These are phyloP conservation scores for Penicillium brasilianum DNA, from an alignment of 2,329 filamentous ascomycete genomes.

Conservation along the genomic window DNA sequence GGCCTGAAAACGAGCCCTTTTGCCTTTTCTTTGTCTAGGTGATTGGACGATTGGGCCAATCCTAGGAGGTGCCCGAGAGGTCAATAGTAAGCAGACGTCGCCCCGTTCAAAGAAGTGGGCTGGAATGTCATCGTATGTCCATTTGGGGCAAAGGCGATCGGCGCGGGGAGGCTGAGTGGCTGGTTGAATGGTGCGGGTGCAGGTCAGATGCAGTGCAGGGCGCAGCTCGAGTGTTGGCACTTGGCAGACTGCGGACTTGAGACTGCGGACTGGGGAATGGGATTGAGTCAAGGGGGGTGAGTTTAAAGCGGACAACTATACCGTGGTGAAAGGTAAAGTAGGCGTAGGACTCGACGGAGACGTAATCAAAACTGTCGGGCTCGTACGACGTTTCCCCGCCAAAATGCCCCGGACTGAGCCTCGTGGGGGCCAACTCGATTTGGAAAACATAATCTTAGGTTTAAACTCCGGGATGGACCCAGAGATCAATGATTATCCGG, in stretches of 20 bases:
- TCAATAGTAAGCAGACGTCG: neutral
- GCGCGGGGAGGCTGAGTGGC: constrained; percentile 5
- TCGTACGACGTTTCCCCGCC: neutral
- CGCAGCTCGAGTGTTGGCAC: constrained; percentile 1
- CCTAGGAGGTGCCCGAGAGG: neutral
- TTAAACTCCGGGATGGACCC: neutral
- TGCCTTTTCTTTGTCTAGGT: neutral
- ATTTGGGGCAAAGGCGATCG: neutral
- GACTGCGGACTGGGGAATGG: too few relatives aligned
- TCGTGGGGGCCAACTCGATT: constrained; percentile 2
- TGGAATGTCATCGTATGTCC: neutral
- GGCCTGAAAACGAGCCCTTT: neutral
- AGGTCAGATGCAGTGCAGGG: neutral
- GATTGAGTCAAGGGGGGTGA: too few relatives aligned
- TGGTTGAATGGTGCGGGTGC: neutral
- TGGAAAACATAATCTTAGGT: neutral
- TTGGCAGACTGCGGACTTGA: neutral
- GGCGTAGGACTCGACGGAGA: neutral
- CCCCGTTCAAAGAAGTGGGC: neutral
- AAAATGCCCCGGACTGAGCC: neutral
- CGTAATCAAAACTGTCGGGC: neutral
- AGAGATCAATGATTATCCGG: too few relatives aligned
- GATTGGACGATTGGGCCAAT: neutral
- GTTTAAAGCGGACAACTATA: too few relatives aligned
- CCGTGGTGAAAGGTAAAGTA: too few relatives aligned